Evolutionary conservation across 1,284 basidiomycete species (phyloP), one percentile per base, ranked within the genome.

Genomic region (Pseudozyma pruni): DNA sequence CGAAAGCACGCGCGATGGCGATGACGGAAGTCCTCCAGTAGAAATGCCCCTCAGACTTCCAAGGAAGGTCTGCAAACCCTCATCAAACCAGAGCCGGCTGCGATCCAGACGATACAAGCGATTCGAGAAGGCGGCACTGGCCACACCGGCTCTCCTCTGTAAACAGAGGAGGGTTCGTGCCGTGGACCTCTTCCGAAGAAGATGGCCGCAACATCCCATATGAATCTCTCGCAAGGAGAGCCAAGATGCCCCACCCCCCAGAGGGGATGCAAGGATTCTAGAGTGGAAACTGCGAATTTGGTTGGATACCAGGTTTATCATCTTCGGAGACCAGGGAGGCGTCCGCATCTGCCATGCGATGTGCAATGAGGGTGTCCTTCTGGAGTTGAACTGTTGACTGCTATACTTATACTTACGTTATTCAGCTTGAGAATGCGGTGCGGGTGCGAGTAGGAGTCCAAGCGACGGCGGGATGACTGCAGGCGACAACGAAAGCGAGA

Each of bases 231-330:
- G 70, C 57, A 48, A 66, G 68, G 75, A 77, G 80, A 80, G 78
- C 78, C 78, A 74, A 63, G 51, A 52, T 68, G 70, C 74, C 53
- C 76, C 79, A 78, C 58, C 72, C 63, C 66, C 54, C 31, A 59
- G 35, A 54, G 66, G 66, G 67, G 73, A 62, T 77, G 75, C 75
- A 35, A 56, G 76, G 79, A 75, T 61, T 64, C 70, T 81, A 81
- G 80, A 81, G 80, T 81, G 78, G 80, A 81, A 81, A 81, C 80
- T 81, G 80, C 80, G 80, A 81, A 81, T 78, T 80, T 80, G 79
- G 79, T 72, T 81, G 80, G 80, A 81, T 81, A 81, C 80, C 80
- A 81, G 61, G 71, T 33, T 57, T 81, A 72, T 81, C 80, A 81
- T 81, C 80, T 47, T 74, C 59, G 76, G 76, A 75, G 77, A 49